These are phyloP conservation scores for Fragaria iinumae DNA, from an alignment of 306 rosid species.

Conservation along the genomic window DNA sequence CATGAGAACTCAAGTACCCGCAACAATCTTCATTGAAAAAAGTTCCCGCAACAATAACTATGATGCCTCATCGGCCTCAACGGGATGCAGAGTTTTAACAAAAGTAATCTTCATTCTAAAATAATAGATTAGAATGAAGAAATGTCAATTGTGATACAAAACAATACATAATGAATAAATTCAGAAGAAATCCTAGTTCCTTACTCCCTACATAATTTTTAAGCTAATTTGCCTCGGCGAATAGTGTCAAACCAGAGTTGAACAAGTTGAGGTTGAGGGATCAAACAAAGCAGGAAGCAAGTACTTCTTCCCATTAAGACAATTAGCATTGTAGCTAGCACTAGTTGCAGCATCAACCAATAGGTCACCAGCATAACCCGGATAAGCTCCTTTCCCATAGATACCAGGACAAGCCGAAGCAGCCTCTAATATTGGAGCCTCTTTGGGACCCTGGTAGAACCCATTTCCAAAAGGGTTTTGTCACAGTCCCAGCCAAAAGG, in stretches of 20 bases:
- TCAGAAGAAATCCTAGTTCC: too few species aligned
- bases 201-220: background rate
- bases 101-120: too few species aligned
- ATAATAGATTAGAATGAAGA: too few species aligned
- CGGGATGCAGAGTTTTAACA: too few species aligned
- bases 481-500: slow-evolving; percentile 57
- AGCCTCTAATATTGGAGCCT: slow-evolving; percentile 59
- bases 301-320: slow-evolving; percentile 46
- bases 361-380: slow-evolving; percentile 61
- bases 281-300: slow-evolving; percentile 59
- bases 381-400: slow-evolving; percentile 69
- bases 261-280: slow-evolving; percentile 48
- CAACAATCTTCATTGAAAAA: too few species aligned
- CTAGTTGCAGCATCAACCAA: slow-evolving; percentile 51
- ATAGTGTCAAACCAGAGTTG: slow-evolving; percentile 32
- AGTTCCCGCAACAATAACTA: too few species aligned
- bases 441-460: slow-evolving; percentile 63
- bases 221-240: slow-evolving; percentile 23
- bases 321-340: slow-evolving; percentile 54
- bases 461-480: slow-evolving; percentile 68
- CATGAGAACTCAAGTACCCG: too few species aligned
- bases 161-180: too few species aligned
- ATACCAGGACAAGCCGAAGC: slow-evolving; percentile 61
- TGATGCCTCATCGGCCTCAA: too few species aligned
- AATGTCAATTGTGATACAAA: too few species aligned